These are phyloP conservation scores for Alternaria rosae DNA, from an alignment of 2,329 filamentous ascomycete species.

Conservation along the genomic window DNA sequence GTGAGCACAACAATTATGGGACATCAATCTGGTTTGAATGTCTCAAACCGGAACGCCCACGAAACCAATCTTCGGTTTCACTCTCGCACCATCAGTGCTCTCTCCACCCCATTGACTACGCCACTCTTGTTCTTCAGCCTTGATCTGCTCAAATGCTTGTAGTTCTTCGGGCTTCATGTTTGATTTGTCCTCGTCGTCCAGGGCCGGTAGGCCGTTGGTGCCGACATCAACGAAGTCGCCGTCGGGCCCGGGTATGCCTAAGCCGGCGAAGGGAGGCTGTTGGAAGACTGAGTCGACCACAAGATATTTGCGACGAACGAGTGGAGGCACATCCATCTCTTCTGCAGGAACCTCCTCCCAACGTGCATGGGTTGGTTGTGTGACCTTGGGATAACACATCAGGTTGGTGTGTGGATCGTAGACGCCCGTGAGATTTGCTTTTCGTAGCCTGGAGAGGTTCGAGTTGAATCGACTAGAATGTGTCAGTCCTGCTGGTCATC, in stretches of 20 bases:
- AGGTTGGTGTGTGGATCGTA: constrained; percentile 95
- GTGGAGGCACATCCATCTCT: constrained; percentile 57
- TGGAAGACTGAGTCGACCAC: constrained; percentile 68
- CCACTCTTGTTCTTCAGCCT: constrained; percentile 73
- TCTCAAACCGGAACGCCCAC: constrained; percentile 57
- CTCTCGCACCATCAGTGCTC: constrained; percentile 59
- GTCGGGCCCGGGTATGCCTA: constrained; percentile 67
- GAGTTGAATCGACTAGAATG: constrained; percentile 80
- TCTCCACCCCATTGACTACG: constrained; percentile 78
- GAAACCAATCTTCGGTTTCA: constrained; percentile 57
- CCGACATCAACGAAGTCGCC: constrained; percentile 59
- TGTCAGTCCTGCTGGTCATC: constrained; percentile 25
- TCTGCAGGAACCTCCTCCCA: constrained; percentile 74
- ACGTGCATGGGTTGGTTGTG: constrained; percentile 86
- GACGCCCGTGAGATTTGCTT: constrained; percentile 74
- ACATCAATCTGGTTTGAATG: background rate
- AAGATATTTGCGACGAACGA: constrained; percentile 68
- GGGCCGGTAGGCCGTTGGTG: constrained; percentile 65
- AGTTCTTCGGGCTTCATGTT: constrained; percentile 75
- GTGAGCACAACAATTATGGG: background rate
- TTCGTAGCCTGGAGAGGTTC: constrained; percentile 71
- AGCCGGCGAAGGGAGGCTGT: constrained; percentile 63
- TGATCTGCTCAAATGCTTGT: constrained; percentile 73
- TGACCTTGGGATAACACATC: constrained; percentile 85
- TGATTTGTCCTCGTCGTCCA: constrained; percentile 70